A percentile compares a stretch with the other conserved stretches of the same genome.
phyloP scores from a whole-genome alignment of 208 protist species.

The Leishmania martiniquensis region DNA sequence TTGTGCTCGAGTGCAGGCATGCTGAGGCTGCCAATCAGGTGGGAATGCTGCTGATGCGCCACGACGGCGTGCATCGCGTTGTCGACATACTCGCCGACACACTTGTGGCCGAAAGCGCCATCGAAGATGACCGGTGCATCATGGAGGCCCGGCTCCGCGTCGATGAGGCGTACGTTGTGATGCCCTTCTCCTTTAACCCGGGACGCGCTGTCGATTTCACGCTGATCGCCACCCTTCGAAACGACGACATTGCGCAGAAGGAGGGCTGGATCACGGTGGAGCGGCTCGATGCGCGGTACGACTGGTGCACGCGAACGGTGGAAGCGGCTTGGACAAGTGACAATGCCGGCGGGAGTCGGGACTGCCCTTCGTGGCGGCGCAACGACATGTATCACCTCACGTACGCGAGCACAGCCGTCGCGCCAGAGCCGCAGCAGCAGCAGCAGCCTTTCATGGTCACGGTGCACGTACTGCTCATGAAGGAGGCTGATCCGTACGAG shows the following conservation, averaged over 20 bases:
- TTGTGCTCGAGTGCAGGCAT: slow-evolving; percentile 43
- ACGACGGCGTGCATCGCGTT: slow-evolving; percentile 64
- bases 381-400: slow-evolving; percentile 74
- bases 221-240: slow-evolving; percentile 50
- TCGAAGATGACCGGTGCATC: slow-evolving; percentile 40
- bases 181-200: slow-evolving; percentile 85
- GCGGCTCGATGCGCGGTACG: slow-evolving; percentile 55
- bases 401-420: slow-evolving; percentile 21
- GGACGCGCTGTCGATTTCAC: slow-evolving; percentile 54
- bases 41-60: slow-evolving; percentile 73
- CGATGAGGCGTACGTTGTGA: slow-evolving; percentile 66
- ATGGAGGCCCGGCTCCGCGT: slow-evolving; percentile 44
- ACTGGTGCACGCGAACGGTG: slow-evolving; percentile 64
- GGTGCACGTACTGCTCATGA: slow-evolving; percentile 67
- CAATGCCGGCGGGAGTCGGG: slow-evolving; percentile 49
- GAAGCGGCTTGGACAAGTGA: slow-evolving; percentile 51
- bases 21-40: slow-evolving; percentile 40
- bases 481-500: slow-evolving; percentile 63
- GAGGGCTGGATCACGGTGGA: slow-evolving; percentile 78
- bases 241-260: slow-evolving; percentile 36
- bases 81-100: slow-evolving; percentile 42
- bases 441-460: slow-evolving; percentile 18
- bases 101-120: slow-evolving; percentile 63
- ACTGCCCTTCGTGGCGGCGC: slow-evolving; percentile 62
- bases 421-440: neutral